A percentile compares a stretch with the other conserved stretches of the same genome.
These are phyloP conservation scores for Pestalotiopsis sp. DNA, from an alignment of 2,329 filamentous ascomycete species.

Conservation along the genomic window DNA sequence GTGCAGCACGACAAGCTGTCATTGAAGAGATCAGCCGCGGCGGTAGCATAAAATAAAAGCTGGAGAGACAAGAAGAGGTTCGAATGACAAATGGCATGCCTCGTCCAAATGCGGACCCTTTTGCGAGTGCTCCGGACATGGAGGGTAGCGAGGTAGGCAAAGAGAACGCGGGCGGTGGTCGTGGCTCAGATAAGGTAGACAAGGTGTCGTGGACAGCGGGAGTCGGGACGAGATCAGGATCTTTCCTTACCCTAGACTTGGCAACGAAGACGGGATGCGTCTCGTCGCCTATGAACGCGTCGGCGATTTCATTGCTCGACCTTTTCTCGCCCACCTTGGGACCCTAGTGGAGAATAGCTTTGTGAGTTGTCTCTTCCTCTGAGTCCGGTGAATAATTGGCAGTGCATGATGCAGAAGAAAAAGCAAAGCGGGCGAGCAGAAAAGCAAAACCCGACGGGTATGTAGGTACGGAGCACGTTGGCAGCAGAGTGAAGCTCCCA, in stretches of 20 bases:
- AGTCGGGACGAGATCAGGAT: neutral
- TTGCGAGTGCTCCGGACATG: neutral
- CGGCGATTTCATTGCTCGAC: conserved; percentile 75
- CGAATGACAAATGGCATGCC: neutral
- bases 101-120: neutral
- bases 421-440: neutral
- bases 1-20: neutral
- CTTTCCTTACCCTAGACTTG: conserved; percentile 76
- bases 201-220: neutral
- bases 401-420: neutral
- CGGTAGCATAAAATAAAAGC: neutral
- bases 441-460: neutral
- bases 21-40: neutral
- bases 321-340: conserved; percentile 80
- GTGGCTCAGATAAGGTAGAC: neutral
- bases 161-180: neutral
- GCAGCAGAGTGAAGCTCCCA: neutral
- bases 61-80: no score
- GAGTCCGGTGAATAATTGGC: conserved; percentile 3
- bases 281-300: conserved; percentile 74
- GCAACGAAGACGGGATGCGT: conserved; percentile 83
- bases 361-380: conserved; percentile 24
- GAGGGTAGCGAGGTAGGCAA: neutral
- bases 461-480: neutral
- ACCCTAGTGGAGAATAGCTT: conserved; percentile 58